Conservation (phyloP, 371 early-diverging fungal species). For the Mortierella polycephala region DNA sequence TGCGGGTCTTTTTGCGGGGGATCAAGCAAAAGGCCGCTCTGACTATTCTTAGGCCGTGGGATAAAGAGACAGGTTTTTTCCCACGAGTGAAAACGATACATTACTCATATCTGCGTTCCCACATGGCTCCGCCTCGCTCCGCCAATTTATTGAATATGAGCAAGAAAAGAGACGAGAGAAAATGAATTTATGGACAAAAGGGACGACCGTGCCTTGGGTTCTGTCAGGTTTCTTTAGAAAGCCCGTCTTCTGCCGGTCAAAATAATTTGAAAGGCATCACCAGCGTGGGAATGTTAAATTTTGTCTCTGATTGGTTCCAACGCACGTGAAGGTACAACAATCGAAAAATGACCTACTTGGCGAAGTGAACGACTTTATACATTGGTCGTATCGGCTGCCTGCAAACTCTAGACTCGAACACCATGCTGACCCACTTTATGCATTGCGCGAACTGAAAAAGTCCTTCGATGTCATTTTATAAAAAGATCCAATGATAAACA, state of each 20-base stretch:
- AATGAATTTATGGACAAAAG: not conserved
- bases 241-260: not conserved
- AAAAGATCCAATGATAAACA: too few species aligned
- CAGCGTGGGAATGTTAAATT: slow-evolving; percentile 9
- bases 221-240: not conserved
- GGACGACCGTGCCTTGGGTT: not conserved
- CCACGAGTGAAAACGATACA: not conserved
- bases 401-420: too few species aligned
- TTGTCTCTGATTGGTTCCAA: slow-evolving; percentile 4
- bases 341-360: not conserved
- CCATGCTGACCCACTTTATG: too few species aligned
- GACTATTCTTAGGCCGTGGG: slow-evolving; percentile 1
- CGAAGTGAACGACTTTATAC: not conserved
- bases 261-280: not conserved
- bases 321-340: slow-evolving; percentile 1
- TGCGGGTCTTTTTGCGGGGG: slow-evolving; percentile 4
- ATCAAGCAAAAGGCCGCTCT: not conserved
- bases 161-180: too few species aligned
- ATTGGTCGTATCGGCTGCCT: not conserved
- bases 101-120: slow-evolving; percentile 3
- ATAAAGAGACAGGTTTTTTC: not conserved
- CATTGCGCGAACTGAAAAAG: too few species aligned
- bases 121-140: not conserved
- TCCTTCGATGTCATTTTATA: too few species aligned
- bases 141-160: too few species aligned